These are phyloP conservation scores for Starmerella roubikii DNA, from an alignment of 805 yeast genomes.

Conservation along the genomic window DNA sequence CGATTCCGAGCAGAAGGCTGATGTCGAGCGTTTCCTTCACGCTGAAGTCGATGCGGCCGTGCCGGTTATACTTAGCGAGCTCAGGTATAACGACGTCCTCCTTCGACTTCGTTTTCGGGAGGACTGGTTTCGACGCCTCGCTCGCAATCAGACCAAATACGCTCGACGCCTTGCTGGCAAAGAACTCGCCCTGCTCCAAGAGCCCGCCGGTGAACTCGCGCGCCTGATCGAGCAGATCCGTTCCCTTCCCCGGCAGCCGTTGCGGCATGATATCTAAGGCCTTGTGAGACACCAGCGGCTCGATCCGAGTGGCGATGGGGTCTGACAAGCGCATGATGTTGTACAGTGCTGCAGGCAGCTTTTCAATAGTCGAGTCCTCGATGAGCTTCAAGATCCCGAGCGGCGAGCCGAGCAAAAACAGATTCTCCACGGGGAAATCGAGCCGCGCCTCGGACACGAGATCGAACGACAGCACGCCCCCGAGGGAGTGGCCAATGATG, in stretches of 20 bases:
- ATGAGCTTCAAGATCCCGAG: conserved; percentile 73
- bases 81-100: not conserved
- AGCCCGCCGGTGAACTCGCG: conserved; percentile 32
- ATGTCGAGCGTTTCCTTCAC: conserved; percentile 69
- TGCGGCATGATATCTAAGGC: conserved; percentile 41
- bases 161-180: conserved; percentile 13
- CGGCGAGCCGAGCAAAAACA: conserved; percentile 81
- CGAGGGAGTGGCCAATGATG: conserved; percentile 81
- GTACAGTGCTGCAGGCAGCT: conserved; percentile 46
- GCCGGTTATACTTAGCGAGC: conserved; percentile 36
- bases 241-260: conserved; percentile 39
- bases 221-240: conserved; percentile 29
- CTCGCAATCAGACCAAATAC: conserved; percentile 9
- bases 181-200: conserved; percentile 16
- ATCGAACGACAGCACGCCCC: conserved; percentile 74
- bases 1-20: conserved; percentile 63
- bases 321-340: conserved; percentile 85
- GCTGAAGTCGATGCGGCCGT: conserved; percentile 71
- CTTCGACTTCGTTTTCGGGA: not conserved
- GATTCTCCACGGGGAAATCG: conserved; percentile 57
- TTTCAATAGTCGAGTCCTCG: not conserved
- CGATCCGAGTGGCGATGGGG: conserved; percentile 80
- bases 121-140: not conserved
- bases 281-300: conserved; percentile 54
- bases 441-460: conserved; percentile 39